Base-by-base conservation (phyloP, 176 grass and related monocot genomes). In the Thalia dealbata region DNA sequence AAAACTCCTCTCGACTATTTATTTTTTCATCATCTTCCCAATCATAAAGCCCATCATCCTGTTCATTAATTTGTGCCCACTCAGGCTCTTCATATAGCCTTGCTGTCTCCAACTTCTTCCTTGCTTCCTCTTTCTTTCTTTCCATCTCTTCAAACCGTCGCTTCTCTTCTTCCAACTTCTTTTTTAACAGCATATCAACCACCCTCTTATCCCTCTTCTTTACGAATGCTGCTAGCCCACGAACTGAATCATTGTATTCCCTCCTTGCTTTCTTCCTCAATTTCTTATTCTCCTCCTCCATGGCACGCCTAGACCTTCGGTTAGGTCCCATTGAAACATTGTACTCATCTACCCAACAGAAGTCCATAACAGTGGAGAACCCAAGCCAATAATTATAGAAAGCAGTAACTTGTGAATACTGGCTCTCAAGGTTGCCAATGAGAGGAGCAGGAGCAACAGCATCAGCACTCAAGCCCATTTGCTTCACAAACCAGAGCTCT, bases 251-350 rank as follows among this genome's bases (percentile, higher is more conserved):
- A n/a, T 88, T 97, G 78, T 97, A 97, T 70, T 92, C 93, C n/a
- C 83, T 75, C 21, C 83, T 82, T 0, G 93, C 89, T 73, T 90
- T 97, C 62, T 82, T 81, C 78, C 84, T 92, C 0, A 81, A 54
- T 81, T 97, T 97, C 81, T 91, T 92, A 60, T 97, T 97, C 45
- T 97, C 92, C 61, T 96, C 92, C 72, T 96, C 92, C 92, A 96
- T 96, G 46, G 84, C 55, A 81, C 93, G 78, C 46, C 89, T 75
- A 7, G 88, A 66, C n/a, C 87, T 86, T 21, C 93, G 82, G 28
- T 82, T 97, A 63, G 88, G 78, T 6, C 89, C 93, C 0, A 79
- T 61, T 0, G 81, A 38, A 0, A 87, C 71, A 11, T 97, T 85
- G 72, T 91, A 97, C 85, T 97, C 85, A 2, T 86, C 89, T 12